Conservation (phyloP, 345 rosid species). For the Salix koriyanagi region DNA sequence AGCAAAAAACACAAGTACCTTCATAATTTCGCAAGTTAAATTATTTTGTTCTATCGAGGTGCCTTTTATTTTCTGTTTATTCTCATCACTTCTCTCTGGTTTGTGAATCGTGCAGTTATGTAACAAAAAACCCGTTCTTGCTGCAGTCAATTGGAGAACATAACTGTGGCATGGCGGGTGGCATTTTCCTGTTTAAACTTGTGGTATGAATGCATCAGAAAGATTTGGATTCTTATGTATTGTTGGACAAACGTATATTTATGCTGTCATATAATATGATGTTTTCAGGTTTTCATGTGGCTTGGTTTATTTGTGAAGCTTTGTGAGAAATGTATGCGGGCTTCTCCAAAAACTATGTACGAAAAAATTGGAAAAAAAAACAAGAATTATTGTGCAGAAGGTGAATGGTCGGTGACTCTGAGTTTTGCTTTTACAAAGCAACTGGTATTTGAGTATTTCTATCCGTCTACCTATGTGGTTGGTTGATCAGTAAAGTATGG, state of each 20-base stretch:
- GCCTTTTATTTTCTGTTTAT: background rate
- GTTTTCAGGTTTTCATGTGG: conserved; percentile 49
- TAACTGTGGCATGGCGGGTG: conserved; percentile 60
- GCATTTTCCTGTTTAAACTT: conserved; percentile 45
- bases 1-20: background rate
- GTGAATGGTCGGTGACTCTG: conserved; percentile 25
- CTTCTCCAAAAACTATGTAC: conserved; percentile 34
- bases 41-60: background rate
- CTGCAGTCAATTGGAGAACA: conserved; percentile 45
- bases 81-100: background rate
- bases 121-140: conserved; percentile 52
- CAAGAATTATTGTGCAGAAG: conserved; percentile 36
- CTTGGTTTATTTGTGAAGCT: conserved; percentile 44
- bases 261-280: background rate
- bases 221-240: background rate
- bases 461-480: no score
- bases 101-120: conserved; percentile 32
- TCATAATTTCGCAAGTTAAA: background rate
- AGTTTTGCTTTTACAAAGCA: conserved; percentile 16
- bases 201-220: conserved; percentile 37
- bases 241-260: background rate
- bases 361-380: conserved; percentile 14
- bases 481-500: no score
- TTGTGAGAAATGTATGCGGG: conserved; percentile 31
- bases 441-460: conserved; percentile 1